Base-by-base conservation (phyloP, 371 early-diverging fungal genomes). In the Actinomortierella ambigua region DNA sequence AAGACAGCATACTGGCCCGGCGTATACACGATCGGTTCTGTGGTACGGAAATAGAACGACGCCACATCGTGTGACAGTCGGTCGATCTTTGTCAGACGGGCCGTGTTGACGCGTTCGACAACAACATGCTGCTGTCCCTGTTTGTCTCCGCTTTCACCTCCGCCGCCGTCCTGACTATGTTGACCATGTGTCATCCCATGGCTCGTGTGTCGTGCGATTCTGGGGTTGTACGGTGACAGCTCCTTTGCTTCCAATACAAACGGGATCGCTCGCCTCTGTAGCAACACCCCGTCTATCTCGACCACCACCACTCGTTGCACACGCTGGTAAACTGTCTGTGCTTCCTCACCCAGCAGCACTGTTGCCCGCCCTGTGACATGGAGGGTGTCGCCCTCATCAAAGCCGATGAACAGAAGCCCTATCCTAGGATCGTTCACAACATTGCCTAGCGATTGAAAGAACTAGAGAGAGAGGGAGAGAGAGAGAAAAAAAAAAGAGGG, bases 151-250 rank as follows among this genome's bases (percentile, higher is more conserved):
- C 7, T 11, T 34, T 34, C 7, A 6, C 34, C 34, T 34, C 11
- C 7, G 34, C 7, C 34, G 34, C 11, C 34, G 34, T 11, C 11
- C 4, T 50, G 2, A 15, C 27, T 24, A 8, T 26, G 26, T 27
- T 42, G 34, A 24, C 14, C 54, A 13, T 41, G 5, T 29, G 22
- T n/a, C 15, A 28, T 51, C 51, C 54, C 11, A 34, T 4, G 22
- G 14, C 53, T 34, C 24, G 55, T 57, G 24, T 39, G 26, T 0
- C 54, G 52, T 4, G 65, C 52, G 9, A 53, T 29, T 0, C 15
- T 34, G 1, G 70, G 70, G 44, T 70, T 70, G n/a, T 70, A 70
- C 6, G 70, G 70, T n/a, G 70, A 70, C 2, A 70, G 61, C 48
- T 70, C 65, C 23, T 48, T 65, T 11, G 70, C 65, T 0, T 29